phyloP scores from a whole-genome alignment of 345 rosid species.

The Psidium friedrichsthalianum region DNA sequence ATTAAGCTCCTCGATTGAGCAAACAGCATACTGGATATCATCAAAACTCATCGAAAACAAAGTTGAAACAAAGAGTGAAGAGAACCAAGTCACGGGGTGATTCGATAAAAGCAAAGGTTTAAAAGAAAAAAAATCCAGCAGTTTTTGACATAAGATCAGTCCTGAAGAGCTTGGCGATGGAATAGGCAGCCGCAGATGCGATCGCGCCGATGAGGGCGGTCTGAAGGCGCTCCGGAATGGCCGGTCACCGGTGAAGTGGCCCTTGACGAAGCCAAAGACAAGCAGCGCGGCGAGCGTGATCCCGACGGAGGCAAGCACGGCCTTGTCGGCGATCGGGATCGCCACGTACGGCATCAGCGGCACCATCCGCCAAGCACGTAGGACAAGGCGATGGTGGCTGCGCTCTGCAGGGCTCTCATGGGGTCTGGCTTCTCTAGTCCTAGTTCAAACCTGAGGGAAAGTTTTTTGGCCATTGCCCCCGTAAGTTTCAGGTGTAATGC shows the following conservation, averaged over 20 bases:
- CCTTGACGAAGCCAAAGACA: constrained; percentile 78
- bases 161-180: constrained; percentile 45
- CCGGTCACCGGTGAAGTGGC: constrained; percentile 57
- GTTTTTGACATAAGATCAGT: neutral
- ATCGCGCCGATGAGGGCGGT: constrained; percentile 71
- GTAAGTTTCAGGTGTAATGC: neutral
- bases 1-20: neutral
- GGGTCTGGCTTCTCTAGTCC: constrained; percentile 95
- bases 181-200: constrained; percentile 81
- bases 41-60: neutral
- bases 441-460: constrained; percentile 62
- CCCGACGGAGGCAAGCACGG: constrained; percentile 59
- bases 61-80: neutral
- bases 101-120: neutral
- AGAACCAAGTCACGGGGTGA: neutral
- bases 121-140: accelerated
- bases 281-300: constrained; percentile 63
- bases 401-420: constrained; percentile 68
- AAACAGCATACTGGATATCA: neutral
- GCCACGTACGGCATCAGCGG: constrained; percentile 80
- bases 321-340: constrained; percentile 63
- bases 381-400: constrained; percentile 52
- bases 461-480: neutral
- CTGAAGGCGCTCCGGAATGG: constrained; percentile 63
- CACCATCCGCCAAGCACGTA: constrained; percentile 67